Evolutionary conservation across 2,329 filamentous ascomycete species (phyloP).

Genomic region (Tolypocladium capitatum): DNA sequence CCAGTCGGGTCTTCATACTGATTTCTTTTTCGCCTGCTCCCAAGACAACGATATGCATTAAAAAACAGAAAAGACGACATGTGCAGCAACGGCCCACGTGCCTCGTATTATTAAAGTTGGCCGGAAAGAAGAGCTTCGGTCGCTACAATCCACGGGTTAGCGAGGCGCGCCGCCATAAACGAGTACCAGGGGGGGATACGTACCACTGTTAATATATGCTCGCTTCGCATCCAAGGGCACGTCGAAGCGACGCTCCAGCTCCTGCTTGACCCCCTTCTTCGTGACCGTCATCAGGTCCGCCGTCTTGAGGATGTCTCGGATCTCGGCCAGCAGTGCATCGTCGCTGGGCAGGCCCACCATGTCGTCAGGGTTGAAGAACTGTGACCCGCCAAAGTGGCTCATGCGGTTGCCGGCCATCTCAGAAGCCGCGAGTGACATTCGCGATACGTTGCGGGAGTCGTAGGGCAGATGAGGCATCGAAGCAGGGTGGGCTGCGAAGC

Average conservation of each 20-base stretch:
- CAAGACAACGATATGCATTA: neutral
- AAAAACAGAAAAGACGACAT: neutral
- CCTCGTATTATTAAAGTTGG: slow-evolving; percentile 41
- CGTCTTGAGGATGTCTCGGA: slow-evolving; percentile 80
- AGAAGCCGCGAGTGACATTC: slow-evolving; percentile 69
- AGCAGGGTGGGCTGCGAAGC: slow-evolving; percentile 22
- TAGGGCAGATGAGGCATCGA: slow-evolving; percentile 38
- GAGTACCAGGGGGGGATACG: slow-evolving; percentile 23
- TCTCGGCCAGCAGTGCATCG: slow-evolving; percentile 83
- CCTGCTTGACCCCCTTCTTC: slow-evolving; percentile 94
- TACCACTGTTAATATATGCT: slow-evolving; percentile 88
- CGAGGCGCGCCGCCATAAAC: no score
- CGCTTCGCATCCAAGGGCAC: slow-evolving; percentile 76
- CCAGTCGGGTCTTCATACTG: neutral
- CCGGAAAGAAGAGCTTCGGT: slow-evolving; percentile 71
- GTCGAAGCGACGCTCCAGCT: slow-evolving; percentile 83
- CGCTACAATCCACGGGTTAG: slow-evolving; percentile 28
- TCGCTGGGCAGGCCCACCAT: slow-evolving; percentile 70
- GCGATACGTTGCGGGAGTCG: slow-evolving; percentile 37
- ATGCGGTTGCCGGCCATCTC: slow-evolving; percentile 48
- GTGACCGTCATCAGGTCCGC: slow-evolving; percentile 96
- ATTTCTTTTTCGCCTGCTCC: slow-evolving; percentile 1
- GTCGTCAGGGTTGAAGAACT: slow-evolving; percentile 51
- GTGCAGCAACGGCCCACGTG: neutral
- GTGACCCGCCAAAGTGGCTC: slow-evolving; percentile 47